phyloP scores from a whole-genome alignment of 768 basidiomycete species.

The Suillus subaureus region DNA sequence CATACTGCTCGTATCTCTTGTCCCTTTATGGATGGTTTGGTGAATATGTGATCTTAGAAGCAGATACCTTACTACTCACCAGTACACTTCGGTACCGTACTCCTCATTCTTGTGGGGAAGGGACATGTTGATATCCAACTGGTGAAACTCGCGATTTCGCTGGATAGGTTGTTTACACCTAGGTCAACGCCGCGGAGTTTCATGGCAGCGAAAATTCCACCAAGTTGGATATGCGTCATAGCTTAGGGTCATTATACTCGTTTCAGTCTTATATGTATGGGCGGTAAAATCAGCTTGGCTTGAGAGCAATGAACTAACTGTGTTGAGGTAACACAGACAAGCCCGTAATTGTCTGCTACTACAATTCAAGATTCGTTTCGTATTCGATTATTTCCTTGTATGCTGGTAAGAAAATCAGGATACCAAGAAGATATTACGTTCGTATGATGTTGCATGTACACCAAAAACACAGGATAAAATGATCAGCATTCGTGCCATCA shows the following conservation, averaged over 20 bases:
- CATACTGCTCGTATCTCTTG: constrained; percentile 67
- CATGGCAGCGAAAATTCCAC: too few species aligned
- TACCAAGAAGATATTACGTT: constrained; percentile 7
- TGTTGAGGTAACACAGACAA: neutral
- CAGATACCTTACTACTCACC: constrained; percentile 43
- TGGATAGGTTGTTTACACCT: neutral
- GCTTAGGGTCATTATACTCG: too few species aligned
- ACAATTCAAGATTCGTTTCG: neutral
- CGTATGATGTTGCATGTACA: constrained; percentile 7
- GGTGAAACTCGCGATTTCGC: neutral
- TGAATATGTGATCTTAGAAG: neutral
- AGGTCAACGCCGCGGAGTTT: neutral
- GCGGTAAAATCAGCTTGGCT: neutral
- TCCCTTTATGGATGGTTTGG: constrained; percentile 48
- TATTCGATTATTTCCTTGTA: constrained; percentile 4
- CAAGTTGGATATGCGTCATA: neutral
- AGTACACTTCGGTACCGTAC: constrained; percentile 69
- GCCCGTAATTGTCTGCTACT: neutral
- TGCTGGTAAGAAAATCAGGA: constrained; percentile 8
- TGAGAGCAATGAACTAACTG: neutral
- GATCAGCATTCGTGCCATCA: neutral
- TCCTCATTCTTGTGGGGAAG: constrained; percentile 69
- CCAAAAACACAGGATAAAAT: constrained; percentile 4
- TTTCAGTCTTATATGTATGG: neutral
- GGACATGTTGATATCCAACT: constrained; percentile 19